phyloP scores from a whole-genome alignment of 148 eudicot species.

The Camellia sinensis region DNA sequence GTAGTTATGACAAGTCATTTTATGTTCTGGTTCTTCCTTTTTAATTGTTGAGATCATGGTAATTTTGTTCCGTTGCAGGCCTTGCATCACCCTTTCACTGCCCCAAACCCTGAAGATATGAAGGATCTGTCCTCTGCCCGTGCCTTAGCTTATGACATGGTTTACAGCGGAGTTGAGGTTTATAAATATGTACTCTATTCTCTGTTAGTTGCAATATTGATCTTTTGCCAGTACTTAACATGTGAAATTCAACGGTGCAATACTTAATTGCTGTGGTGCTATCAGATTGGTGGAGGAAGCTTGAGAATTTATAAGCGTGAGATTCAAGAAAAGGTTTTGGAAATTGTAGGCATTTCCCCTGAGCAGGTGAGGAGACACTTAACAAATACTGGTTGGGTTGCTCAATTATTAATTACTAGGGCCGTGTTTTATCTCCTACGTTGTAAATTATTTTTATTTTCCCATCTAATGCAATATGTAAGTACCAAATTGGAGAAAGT shows the following conservation, averaged over 20 bases:
- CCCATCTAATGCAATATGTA: neutral
- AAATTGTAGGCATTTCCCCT: constrained; percentile 68
- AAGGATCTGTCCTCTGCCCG: constrained; percentile 85
- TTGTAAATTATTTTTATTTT: neutral
- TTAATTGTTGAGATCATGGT: neutral
- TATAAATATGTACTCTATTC: neutral
- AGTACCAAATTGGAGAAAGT: neutral
- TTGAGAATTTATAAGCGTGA: constrained; percentile 90
- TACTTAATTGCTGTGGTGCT: neutral
- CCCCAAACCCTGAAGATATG: constrained; percentile 95
- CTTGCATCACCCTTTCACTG: constrained; percentile 97
- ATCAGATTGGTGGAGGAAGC: constrained; percentile 78
- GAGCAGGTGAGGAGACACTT: constrained; percentile 54
- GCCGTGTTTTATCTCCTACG: neutral
- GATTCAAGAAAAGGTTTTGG: constrained; percentile 85
- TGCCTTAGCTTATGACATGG: constrained; percentile 99
- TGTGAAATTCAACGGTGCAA: neutral
- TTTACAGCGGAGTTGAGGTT: constrained; percentile 99
- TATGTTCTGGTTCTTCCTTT: neutral
- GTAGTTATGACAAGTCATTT: neutral
- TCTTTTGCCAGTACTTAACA: neutral
- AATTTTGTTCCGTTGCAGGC: constrained; percentile 47
- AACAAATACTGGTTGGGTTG: neutral
- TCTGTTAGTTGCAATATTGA: neutral
- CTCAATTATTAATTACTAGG: neutral